phyloP scores from a whole-genome alignment of 139 green algal genomes.

The Chlamydomonas incerta region DNA sequence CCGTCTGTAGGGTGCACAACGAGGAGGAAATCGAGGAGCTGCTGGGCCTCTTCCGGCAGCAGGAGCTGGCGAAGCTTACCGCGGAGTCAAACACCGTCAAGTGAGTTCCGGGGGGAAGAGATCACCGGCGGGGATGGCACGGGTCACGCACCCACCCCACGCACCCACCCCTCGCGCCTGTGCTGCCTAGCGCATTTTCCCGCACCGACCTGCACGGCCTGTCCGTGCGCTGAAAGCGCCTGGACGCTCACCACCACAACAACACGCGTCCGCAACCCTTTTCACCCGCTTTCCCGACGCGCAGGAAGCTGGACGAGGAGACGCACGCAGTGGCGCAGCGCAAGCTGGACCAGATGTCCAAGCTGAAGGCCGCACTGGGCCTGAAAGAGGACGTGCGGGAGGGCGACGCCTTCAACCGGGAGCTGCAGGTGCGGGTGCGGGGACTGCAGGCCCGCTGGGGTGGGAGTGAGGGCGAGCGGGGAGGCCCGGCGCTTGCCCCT shows the following conservation, averaged over 20 bases:
- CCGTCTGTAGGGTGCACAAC: slow-evolving; percentile 41
- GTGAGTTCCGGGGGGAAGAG: background rate
- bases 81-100: background rate
- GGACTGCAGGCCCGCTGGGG: too few relatives aligned
- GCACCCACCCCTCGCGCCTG: too few relatives aligned
- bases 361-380: slow-evolving; percentile 74
- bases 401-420: slow-evolving; percentile 93
- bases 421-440: slow-evolving; percentile 88
- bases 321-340: slow-evolving; percentile 35
- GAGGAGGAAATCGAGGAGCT: slow-evolving; percentile 75
- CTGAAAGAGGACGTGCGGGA: slow-evolving; percentile 76
- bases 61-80: slow-evolving; percentile 31
- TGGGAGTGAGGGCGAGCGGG: too few relatives aligned
- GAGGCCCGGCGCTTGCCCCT: too few relatives aligned
- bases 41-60: slow-evolving; percentile 8
- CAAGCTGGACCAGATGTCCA: slow-evolving; percentile 87
- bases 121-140: too few relatives aligned
- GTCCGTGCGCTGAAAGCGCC: too few relatives aligned
- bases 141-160: too few relatives aligned
- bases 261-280: background rate
- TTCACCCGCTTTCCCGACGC: background rate
- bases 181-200: too few relatives aligned
- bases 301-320: slow-evolving; percentile 49
- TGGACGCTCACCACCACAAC: too few relatives aligned
- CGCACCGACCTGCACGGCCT: too few relatives aligned